A percentile compares a stretch with the other conserved stretches of the same genome.
These are phyloP conservation scores for Pseudoperonospora humuli DNA, from an alignment of 352 stramenopile genomes.

Conservation along the genomic window DNA sequence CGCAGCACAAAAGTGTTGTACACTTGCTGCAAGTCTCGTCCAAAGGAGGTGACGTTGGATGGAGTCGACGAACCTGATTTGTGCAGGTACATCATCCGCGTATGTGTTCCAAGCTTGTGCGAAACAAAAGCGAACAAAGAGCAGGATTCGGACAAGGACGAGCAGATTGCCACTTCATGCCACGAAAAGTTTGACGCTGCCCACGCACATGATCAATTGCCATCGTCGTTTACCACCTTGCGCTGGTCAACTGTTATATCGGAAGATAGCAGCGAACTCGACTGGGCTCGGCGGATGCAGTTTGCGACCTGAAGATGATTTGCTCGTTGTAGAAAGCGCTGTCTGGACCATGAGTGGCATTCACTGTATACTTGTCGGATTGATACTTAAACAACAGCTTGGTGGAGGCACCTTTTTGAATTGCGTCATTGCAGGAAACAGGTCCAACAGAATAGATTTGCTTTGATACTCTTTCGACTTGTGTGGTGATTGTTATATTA, in stretches of 20 bases:
- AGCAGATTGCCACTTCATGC: slow-evolving; percentile 40
- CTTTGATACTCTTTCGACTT: background rate
- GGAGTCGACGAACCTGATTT: slow-evolving; percentile 77
- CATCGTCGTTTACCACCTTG: slow-evolving; percentile 55
- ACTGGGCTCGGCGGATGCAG: slow-evolving; percentile 67
- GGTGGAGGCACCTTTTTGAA: slow-evolving; percentile 1
- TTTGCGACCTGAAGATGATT: slow-evolving; percentile 29
- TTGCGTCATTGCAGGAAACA: background rate
- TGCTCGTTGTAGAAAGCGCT: slow-evolving; percentile 8
- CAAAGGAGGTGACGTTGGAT: slow-evolving; percentile 42
- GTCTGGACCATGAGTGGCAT: slow-evolving; percentile 17
- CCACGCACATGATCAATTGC: slow-evolving; percentile 20
- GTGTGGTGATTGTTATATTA: slow-evolving; percentile 33
- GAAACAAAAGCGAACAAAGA: slow-evolving; percentile 24
- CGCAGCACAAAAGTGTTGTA: slow-evolving; percentile 71
- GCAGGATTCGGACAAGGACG: slow-evolving; percentile 20
- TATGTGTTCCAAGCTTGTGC: slow-evolving; percentile 76
- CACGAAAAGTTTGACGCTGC: slow-evolving; percentile 38
- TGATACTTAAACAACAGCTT: slow-evolving; percentile 1
- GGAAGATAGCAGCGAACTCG: slow-evolving; percentile 78
- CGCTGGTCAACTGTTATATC: slow-evolving; percentile 75
- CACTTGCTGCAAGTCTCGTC: slow-evolving; percentile 65
- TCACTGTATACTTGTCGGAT: slow-evolving; percentile 16
- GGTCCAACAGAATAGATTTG: background rate
- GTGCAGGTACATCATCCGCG: slow-evolving; percentile 70